phyloP scores from a whole-genome alignment of 176 grass and related monocot species.

The Rhynchospora pubera region DNA sequence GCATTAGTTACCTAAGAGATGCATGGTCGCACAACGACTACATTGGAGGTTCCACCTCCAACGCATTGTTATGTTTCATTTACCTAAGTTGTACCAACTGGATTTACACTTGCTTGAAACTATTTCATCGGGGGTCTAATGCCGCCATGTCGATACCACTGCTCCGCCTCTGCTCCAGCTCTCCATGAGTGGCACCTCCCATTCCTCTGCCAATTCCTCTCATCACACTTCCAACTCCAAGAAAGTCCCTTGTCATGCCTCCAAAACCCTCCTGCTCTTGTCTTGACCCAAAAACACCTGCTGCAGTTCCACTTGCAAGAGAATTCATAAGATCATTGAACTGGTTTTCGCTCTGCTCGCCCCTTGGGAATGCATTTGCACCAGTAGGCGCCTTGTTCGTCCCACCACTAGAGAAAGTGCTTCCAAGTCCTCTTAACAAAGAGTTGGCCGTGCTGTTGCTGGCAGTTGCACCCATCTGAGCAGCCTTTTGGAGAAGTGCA shows the following conservation, averaged over 20 bases:
- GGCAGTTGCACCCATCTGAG: constrained; percentile 74
- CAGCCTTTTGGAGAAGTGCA: constrained; percentile 79
- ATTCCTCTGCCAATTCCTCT: constrained; percentile 38
- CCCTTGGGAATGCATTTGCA: constrained; percentile 15
- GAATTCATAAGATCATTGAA: constrained; percentile 86
- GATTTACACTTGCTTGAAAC: background rate
- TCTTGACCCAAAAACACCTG: constrained; percentile 25
- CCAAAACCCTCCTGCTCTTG: constrained; percentile 18
- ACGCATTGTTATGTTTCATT: background rate
- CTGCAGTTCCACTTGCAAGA: constrained; percentile 24
- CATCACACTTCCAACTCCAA: constrained; percentile 65
- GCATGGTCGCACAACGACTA: background rate
- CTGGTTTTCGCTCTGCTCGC: constrained; percentile 35
- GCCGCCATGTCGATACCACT: constrained; percentile 44
- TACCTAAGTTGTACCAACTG: background rate
- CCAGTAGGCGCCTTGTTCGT: background rate
- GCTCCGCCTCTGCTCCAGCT: constrained; percentile 10
- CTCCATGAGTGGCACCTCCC: constrained; percentile 26
- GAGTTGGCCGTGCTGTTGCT: constrained; percentile 22
- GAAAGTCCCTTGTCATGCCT: constrained; percentile 72
- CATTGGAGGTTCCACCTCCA: background rate
- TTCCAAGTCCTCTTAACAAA: constrained; percentile 50
- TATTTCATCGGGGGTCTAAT: constrained; percentile 77
- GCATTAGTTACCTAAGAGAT: background rate
- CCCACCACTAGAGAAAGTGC: constrained; percentile 22